These are phyloP conservation scores for Zhuliangozyma blackwelliae DNA, from an alignment of 1,139 yeast genomes.

Conservation along the genomic window DNA sequence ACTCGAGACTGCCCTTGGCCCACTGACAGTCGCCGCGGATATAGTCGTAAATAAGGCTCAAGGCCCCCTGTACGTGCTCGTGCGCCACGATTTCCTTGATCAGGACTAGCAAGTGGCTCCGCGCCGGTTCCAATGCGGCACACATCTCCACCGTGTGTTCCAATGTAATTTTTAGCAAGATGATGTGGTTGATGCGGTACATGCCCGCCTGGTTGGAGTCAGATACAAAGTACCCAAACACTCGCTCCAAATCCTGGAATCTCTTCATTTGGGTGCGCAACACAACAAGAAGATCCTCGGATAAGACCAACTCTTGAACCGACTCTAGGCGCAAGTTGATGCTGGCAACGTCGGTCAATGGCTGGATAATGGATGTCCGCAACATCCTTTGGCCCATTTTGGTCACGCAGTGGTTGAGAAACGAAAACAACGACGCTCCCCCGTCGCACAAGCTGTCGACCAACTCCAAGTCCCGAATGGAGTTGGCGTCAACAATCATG, in stretches of 20 bases:
- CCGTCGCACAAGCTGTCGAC: constrained; percentile 24
- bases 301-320: constrained; percentile 24
- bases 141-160: constrained; percentile 12
- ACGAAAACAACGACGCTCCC: constrained; percentile 27
- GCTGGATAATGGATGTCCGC: constrained; percentile 39
- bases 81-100: constrained; percentile 22
- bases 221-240: constrained; percentile 20
- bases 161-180: constrained; percentile 30
- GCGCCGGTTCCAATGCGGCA: constrained; percentile 10
- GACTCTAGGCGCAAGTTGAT: constrained; percentile 29
- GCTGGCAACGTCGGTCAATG: constrained; percentile 31
- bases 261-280: constrained; percentile 19
- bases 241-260: constrained; percentile 32
- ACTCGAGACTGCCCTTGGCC: constrained; percentile 34
- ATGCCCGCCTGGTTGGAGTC: constrained; percentile 13
- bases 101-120: constrained; percentile 19
- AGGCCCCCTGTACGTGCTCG: constrained; percentile 16
- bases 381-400: constrained; percentile 43
- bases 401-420: constrained; percentile 34
- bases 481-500: constrained; percentile 35
- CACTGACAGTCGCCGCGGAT: constrained; percentile 39
- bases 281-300: constrained; percentile 12
- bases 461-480: constrained; percentile 33
- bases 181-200: constrained; percentile 34
- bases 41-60: constrained; percentile 20